Evolutionary conservation across 1,284 basidiomycete genomes (phyloP), one percentile per base, ranked within the genome.

Genomic region (Trichosporon faecale): DNA sequence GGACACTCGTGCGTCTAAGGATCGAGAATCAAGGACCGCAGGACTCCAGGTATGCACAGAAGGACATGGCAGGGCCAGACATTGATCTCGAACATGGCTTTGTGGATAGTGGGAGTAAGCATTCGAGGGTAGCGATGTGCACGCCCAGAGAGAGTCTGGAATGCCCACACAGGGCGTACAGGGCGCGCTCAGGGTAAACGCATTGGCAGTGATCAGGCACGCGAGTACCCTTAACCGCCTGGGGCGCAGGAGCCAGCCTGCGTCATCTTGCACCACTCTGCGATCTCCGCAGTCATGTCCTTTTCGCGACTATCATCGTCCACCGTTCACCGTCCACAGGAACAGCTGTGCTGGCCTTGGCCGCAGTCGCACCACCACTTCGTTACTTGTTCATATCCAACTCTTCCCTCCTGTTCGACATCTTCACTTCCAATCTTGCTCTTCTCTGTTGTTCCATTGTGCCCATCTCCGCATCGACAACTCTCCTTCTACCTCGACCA

Each of bases 131-230:
- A 21, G 18, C 8, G 16, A 18, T 46, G 44, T n/a, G 44, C 21
- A 21, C 35, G 35, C 33, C 33, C 33, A 35, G 33, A 35, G 33
- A 40, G 14, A 14, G 40, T 44, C 40, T 44, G 40, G 40, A 44
- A 44, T 44, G 40, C 5, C 11, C 40, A n/a, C 40, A 18, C 40
- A 52, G 49, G 49, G 49, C 16, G 40, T 6, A 27, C 23, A 57
- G 52, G 23, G 25, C 9, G 6, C 49, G n/a, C 25, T 9, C 16
- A 55, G 12, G 52, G 52, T 4, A 46, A 14, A 55, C 23, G 52
- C 23, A 8, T 9, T 31, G 25, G 55, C 55, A 60, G 55, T 60
- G 55, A 60, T 60, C 55, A 60, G 55, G 55, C 55, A 60, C 55
- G 55, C 25, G 55, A 31, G 8, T 8, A 27, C 55, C 55, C 27